These are phyloP conservation scores for Umbelopsis sp. DNA, from an alignment of 192 early-diverging fungal genomes.

Conservation along the genomic window DNA sequence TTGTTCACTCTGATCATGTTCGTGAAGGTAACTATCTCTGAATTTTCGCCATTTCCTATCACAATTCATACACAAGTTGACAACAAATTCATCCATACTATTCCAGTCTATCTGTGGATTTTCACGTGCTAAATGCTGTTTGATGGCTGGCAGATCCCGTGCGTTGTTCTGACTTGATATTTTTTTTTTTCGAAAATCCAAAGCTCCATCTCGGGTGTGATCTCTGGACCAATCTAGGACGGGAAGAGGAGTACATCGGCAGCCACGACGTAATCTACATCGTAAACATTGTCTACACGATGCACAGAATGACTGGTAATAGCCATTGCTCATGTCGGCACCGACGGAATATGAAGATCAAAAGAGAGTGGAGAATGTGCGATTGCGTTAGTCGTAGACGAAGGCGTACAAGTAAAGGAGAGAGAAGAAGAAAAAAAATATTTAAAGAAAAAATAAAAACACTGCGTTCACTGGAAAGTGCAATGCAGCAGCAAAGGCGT, in stretches of 20 bases:
- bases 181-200: slow-evolving; percentile 27
- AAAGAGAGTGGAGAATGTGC: background rate
- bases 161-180: slow-evolving; percentile 17
- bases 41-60: slow-evolving; percentile 30
- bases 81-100: slow-evolving; percentile 15
- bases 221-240: slow-evolving; percentile 22
- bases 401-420: too few species aligned
- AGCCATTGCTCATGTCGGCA: slow-evolving; percentile 17
- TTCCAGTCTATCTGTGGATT: slow-evolving; percentile 19
- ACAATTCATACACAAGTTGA: slow-evolving; percentile 28
- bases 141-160: slow-evolving; percentile 13
- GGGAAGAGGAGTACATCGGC: slow-evolving; percentile 14
- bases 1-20: background rate
- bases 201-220: slow-evolving; percentile 23
- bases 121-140: slow-evolving; percentile 8
- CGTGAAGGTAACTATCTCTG: slow-evolving; percentile 6
- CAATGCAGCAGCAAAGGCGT: background rate
- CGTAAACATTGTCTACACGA: slow-evolving; percentile 24
- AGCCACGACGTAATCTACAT: slow-evolving; percentile 20
- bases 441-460: slow-evolving; percentile 6
- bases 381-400: background rate
- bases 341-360: background rate
- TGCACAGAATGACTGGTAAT: slow-evolving; percentile 24
- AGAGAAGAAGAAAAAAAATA: too few species aligned
- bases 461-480: background rate